Conservation (phyloP, 2,329 filamentous ascomycete genomes). For the Sporothrix brunneoviolacea region DNA sequence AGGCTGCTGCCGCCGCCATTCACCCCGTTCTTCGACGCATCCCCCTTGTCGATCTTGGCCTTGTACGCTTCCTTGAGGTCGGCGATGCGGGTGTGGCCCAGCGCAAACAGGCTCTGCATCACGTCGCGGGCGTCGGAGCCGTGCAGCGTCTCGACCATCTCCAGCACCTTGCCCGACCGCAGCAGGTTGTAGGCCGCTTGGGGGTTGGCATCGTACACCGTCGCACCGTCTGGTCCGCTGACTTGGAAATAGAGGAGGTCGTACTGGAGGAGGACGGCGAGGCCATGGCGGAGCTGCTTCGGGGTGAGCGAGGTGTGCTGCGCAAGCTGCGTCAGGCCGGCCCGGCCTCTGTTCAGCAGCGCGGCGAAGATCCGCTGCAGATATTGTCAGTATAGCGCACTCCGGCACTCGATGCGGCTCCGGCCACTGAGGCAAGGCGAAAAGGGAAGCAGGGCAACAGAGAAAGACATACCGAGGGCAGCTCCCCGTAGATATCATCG, state of each 20-base stretch:
- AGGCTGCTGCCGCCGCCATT: conserved; percentile 1
- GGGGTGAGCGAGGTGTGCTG: conserved; percentile 65
- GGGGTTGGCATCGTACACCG: conserved; percentile 76
- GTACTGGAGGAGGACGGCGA: conserved; percentile 82
- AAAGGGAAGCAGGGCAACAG: conserved; percentile 6
- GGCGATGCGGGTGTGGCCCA: conserved; percentile 69
- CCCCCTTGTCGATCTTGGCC: conserved; percentile 26
- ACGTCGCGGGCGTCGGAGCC: conserved; percentile 69
- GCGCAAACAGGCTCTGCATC: conserved; percentile 64
- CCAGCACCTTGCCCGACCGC: conserved; percentile 73
- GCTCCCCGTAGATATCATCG: conserved; percentile 82
- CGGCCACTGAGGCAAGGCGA: no score
- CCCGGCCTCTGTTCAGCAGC: conserved; percentile 72
- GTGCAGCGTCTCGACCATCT: conserved; percentile 66
- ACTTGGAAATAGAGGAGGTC: conserved; percentile 73
- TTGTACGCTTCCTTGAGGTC: conserved; percentile 61
- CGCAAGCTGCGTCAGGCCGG: conserved; percentile 61
- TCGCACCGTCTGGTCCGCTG: conserved; percentile 45
- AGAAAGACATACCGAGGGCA: conserved; percentile 66
- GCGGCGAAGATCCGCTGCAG: conserved; percentile 75
- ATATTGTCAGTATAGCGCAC: not conserved
- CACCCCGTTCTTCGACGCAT: conserved; percentile 6
- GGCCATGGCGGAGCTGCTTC: conserved; percentile 72
- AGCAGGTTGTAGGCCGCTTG: conserved; percentile 74
- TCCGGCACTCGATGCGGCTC: no score